Evolutionary conservation across 805 yeast genomes (phyloP).

Genomic region (Clavispora santaluciae): DNA sequence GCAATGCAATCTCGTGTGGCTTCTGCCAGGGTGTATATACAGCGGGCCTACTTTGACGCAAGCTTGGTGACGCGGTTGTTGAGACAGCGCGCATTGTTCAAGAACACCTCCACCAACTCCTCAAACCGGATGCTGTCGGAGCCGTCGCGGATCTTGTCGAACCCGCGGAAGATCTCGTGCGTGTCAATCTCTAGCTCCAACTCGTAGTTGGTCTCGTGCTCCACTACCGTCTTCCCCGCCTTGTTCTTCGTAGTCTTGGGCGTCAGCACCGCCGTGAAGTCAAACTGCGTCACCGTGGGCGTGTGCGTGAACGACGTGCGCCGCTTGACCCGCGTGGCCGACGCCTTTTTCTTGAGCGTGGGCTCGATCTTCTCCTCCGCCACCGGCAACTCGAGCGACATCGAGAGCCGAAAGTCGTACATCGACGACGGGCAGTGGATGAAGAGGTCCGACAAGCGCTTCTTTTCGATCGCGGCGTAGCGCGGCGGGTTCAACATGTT

Average conservation of each 20-base stretch:
- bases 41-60: constrained; percentile 17
- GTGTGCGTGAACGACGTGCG: constrained; percentile 68
- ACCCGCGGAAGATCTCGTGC: constrained; percentile 35
- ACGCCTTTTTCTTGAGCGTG: constrained; percentile 46
- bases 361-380: constrained; percentile 53
- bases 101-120: constrained; percentile 50
- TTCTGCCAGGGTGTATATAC: no score
- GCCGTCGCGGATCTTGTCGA: constrained; percentile 37
- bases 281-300: constrained; percentile 70
- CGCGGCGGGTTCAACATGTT: constrained; percentile 55
- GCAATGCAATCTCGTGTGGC: no score
- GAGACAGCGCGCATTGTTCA: constrained; percentile 56
- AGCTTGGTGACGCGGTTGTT: constrained; percentile 40
- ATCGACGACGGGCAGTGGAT: constrained; percentile 71
- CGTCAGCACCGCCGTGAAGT: constrained; percentile 55
- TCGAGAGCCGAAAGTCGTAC: constrained; percentile 71
- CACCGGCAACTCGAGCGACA: constrained; percentile 74
- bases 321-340: constrained; percentile 61
- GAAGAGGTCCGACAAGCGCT: constrained; percentile 66
- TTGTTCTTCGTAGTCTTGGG: constrained; percentile 33
- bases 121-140: constrained; percentile 53
- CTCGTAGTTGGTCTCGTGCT: constrained; percentile 34
- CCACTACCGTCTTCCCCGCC: constrained; percentile 31
- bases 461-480: constrained; percentile 67
- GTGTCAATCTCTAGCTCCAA: constrained; percentile 40